These are phyloP conservation scores for Ceriops decandra DNA, from an alignment of 345 rosid genomes.

Conservation along the genomic window DNA sequence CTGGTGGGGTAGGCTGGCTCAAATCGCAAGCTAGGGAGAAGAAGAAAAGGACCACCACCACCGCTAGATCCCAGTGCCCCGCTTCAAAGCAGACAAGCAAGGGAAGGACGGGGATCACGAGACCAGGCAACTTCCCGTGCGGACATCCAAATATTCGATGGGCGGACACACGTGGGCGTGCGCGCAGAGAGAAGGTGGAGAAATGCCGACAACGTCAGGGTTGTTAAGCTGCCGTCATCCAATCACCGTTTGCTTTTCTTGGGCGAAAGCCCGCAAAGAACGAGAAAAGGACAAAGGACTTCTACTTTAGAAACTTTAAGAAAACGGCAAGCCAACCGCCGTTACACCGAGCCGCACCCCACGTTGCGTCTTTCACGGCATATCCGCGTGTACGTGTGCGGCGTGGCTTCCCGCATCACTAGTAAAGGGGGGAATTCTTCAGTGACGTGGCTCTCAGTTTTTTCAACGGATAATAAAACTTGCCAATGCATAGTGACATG, in stretches of 20 bases:
- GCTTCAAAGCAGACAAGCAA: background rate
- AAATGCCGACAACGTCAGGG: slow-evolving; percentile 5
- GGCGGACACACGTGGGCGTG: background rate
- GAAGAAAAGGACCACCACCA: background rate
- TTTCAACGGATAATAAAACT: no score
- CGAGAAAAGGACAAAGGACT: no score
- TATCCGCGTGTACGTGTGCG: slow-evolving; percentile 1
- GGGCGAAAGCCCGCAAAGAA: no score
- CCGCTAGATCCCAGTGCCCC: slow-evolving; percentile 16
- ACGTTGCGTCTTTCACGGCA: background rate
- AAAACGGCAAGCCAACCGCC: slow-evolving; percentile 25
- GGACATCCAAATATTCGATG: background rate
- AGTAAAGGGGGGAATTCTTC: background rate
- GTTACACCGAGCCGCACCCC: slow-evolving; percentile 29
- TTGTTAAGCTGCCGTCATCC: slow-evolving; percentile 9
- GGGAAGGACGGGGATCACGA: background rate
- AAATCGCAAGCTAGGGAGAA: background rate
- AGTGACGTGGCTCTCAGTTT: background rate
- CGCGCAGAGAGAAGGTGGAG: slow-evolving; percentile 5
- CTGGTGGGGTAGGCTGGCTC: background rate
- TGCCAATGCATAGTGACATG: no score
- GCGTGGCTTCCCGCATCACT: background rate
- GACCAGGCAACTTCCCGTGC: background rate
- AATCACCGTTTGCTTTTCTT: background rate
- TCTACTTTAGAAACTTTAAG: no score